Evolutionary conservation across 1,284 basidiomycete species (phyloP), one percentile per base, ranked within the genome.

Genomic region (Cryptococcus jaspeensis): DNA sequence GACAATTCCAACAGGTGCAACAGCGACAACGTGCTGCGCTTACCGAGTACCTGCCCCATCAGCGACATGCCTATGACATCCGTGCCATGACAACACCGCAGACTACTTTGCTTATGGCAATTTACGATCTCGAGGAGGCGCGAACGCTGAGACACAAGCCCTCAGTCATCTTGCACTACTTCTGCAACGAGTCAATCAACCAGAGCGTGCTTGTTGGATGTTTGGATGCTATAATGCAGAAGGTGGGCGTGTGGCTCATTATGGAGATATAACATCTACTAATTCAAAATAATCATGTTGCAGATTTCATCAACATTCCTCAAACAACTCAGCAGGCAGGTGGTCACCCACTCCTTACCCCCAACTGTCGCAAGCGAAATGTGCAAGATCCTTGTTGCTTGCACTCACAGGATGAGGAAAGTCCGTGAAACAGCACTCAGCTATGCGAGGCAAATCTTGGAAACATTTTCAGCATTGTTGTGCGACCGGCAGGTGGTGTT

Each of bases 381-480:
- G 23, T 85, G 86, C 53, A 80, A 79, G 37, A 81, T 99, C 36
- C 82, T 98, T 37, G 81, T 93, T 6, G 83, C 82, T 37, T 88
- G 89, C 73, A 92, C 91, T 6, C 92, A 97, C 74, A 84, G 91
- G 15, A 85, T 92, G 54, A 80, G 83, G 37, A 88, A 88, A 71
- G 89, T 90, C 52, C 84, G 95, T 41, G 86, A 89, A 39, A 82
- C 91, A 22, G 90, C 95, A 0, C 83, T 87, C 52, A 86, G 84
- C 73, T 96, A 90, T 70, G 81, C 96, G 25, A 86, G 93, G 75
- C 84, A 87, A 40, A 81, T 99, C 45, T 85, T 98, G 63, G 87
- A 86, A n/a, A 90, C 89, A 1, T 96, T 97, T 78, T 94, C 96
- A 0, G 92, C 92, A 8, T 80, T 99, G 58, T 88, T 98, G 83